These are phyloP conservation scores for Naganishia sp. DNA, from an alignment of 1,284 basidiomycete genomes.

Conservation along the genomic window DNA sequence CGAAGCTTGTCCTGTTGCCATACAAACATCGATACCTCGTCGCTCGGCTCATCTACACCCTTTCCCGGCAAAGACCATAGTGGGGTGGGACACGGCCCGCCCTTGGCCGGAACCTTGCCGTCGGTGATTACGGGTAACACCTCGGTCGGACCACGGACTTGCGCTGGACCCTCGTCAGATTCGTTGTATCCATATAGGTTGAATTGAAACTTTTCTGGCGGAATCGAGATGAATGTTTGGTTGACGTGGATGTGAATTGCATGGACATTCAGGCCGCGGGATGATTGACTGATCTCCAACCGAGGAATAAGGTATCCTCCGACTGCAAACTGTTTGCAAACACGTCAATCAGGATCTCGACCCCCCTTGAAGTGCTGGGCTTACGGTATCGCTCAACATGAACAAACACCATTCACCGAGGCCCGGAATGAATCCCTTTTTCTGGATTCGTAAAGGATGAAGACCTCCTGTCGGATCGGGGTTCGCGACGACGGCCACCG, in stretches of 20 bases:
- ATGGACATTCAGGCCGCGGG: neutral
- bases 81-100: neutral
- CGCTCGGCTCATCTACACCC: neutral
- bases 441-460: neutral
- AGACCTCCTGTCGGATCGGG: neutral
- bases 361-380: neutral
- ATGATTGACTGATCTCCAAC: slow-evolving; percentile 1
- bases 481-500: neutral
- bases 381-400: slow-evolving; percentile 8
- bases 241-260: slow-evolving; percentile 12
- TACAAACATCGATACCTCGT: neutral
- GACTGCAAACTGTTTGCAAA: slow-evolving; percentile 15
- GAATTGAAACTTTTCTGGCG: slow-evolving; percentile 14
- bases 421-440: neutral
- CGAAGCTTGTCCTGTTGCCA: slow-evolving; percentile 13
- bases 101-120: slow-evolving; percentile 2
- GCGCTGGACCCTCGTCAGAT: neutral
- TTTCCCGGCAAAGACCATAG: neutral
- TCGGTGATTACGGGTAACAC: neutral
- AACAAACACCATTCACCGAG: slow-evolving; percentile 1
- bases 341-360: neutral
- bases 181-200: slow-evolving; percentile 2
- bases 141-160: neutral
- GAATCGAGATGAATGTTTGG: neutral
- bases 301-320: slow-evolving; percentile 17